Base-by-base conservation (phyloP, 441 rosid genomes). In the Populus hybrid region DNA sequence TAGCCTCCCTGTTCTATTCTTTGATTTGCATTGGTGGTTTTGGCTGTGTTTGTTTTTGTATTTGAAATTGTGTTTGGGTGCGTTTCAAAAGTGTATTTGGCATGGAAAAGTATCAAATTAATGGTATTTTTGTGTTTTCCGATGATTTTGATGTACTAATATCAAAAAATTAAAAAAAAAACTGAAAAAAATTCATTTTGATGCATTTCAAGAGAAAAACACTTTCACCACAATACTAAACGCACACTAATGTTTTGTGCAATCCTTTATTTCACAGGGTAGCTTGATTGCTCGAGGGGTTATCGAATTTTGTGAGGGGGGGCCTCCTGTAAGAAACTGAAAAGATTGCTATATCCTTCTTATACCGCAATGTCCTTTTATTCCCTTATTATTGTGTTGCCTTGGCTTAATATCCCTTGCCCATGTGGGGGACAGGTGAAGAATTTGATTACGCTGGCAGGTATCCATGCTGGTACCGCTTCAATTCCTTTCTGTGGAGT, bases 401-500 rank as follows among this genome's bases (percentile, higher is more conserved):
- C 72, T n/a, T 3, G 26, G 61, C 8, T 6, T 30, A 28, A 12
- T 65, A 3, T 28, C 30, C 4, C 26, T 74, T 82, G 5, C 69
- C 38, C 20, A 24, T 68, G 26, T 5, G 18, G 80, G 85, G 75
- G 54, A 78, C 88, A 95, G 98, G 97, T 95, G 75, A 92, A 88
- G 87, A 95, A 83, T 73, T 90, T 87, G 72, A 82, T 95, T 80
- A 91, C 97, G 3, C 72, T 95, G 59, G 97, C 84, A 6, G 99
- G 97, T 75, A 86, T 87, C 38, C 97, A 95, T 84, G 97, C 97
- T 66, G 97, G 95, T 65, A 88, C 84, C 71, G 97, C 99, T 32
- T 89, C 99, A 1, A 82, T 91, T 81, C 98, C 98, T 16, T 85
- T 91, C 69, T 93, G 97, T 73, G 91, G 91, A 42, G 95, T 95